Evolutionary conservation across 208 protist genomes (phyloP), one percentile per base, ranked within the genome.

Genomic region (Leishmania braziliensis): DNA sequence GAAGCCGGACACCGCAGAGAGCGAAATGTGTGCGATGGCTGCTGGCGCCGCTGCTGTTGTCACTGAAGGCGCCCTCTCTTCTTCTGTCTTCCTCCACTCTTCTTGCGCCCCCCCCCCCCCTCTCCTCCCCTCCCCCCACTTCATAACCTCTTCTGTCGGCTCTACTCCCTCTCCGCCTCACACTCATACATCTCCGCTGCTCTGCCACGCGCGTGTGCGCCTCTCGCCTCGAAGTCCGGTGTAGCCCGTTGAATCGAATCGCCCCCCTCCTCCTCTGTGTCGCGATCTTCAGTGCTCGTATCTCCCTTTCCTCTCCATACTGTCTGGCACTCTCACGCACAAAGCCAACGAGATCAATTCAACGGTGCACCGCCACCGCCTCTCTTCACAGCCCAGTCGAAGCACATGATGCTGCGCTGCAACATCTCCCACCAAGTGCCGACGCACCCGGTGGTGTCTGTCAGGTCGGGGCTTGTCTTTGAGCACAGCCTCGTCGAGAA

Each of bases 401-500:
- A 4, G 23, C n/a, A 39, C n/a, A 46, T 39, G n/a, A 84, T 80
- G 66, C 95, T 98, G 92, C 88, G 93, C 43, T 98, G 95, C 83
- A 89, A 89, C 70, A 95, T 98, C 54, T 91, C 85, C 65, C 93
- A 98, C 65, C 80, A 90, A 39, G 84, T 96, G 50, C 92, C 98
- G 26, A 82, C 95, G 65, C 93, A 99, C 74, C 98, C 99, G n/a
- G 99, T 99, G 39, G 92, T 99, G 18, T 98, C 97, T 16, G 84
- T 83, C 26, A 93, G 94, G 51, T 94, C 92, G 33, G 99, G 99
- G 54, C 94, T 96, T 79, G 79, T 99, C 33, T 99, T 99, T 88
- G 99, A 99, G 87, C 88, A 94, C 50, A 84, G 92, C 26, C 89
- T 99, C 26, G 95, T 99, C 65, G 95, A 99, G 84, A 96, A 95